Conservation (phyloP, 305 asterid genomes). For the Salvia sclarea region DNA sequence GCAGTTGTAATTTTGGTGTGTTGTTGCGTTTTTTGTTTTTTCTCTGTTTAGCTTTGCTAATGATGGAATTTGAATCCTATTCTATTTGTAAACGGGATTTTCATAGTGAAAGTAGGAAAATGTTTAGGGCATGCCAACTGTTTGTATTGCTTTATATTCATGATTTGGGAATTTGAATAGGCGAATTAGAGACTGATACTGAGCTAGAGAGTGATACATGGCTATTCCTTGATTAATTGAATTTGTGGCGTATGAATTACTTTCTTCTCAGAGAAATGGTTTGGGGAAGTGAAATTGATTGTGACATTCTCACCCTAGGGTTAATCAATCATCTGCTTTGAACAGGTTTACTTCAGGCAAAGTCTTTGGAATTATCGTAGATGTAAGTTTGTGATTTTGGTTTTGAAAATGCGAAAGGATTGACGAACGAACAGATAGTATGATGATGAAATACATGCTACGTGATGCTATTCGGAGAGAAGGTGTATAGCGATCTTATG, state of each 20-base stretch:
- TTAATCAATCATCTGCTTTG: background rate
- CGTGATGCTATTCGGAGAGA: background rate
- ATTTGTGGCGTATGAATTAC: background rate
- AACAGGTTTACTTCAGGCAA: background rate
- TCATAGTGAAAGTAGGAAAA: background rate
- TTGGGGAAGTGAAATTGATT: background rate
- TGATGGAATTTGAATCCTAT: background rate
- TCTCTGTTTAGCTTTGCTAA: no score
- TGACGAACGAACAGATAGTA: background rate
- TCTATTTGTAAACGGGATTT: background rate
- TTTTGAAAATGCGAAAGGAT: no score
- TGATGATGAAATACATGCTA: background rate
- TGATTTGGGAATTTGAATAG: background rate
- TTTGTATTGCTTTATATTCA: conserved; percentile 7
- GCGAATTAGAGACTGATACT: background rate
- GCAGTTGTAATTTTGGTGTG: no score
- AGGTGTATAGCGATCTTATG: background rate
- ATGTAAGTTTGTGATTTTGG: conserved; percentile 4
- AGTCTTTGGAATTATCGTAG: background rate
- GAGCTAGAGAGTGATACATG: background rate
- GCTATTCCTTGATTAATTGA: conserved; percentile 13
- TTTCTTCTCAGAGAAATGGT: background rate
- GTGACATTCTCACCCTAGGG: background rate
- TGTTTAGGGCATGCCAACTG: background rate
- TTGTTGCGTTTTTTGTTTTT: no score